Evolutionary conservation across 2,329 filamentous ascomycete species (phyloP).

Genomic region (Thielaviopsis populi): DNA sequence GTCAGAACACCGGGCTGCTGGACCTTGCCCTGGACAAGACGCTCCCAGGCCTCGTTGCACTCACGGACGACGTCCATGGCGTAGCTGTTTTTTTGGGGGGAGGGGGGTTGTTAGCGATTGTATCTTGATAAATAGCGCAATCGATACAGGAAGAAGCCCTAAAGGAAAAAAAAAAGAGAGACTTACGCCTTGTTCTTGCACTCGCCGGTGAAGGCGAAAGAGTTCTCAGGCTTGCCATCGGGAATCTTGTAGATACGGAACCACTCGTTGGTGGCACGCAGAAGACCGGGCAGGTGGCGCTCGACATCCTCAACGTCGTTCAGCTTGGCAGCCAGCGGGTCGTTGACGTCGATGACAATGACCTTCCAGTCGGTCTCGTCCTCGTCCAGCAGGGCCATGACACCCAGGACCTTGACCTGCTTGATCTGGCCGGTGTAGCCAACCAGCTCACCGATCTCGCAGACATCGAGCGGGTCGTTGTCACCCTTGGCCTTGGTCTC

Average conservation of each 20-base stretch:
- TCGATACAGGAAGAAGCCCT: slow-evolving; percentile 5
- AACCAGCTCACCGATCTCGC: slow-evolving; percentile 97
- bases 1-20: slow-evolving; percentile 61
- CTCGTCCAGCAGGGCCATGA: slow-evolving; percentile 98
- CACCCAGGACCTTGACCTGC: slow-evolving; percentile 98
- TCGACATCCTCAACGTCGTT: slow-evolving; percentile 99
- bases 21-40: slow-evolving; percentile 82
- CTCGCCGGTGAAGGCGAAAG: slow-evolving; percentile 99
- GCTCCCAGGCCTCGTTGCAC: slow-evolving; percentile 95
- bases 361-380: slow-evolving; percentile 99
- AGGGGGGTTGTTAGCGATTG: slow-evolving; percentile 26
- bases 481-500: slow-evolving; percentile 99
- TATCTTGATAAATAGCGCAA: neutral
- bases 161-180: slow-evolving; percentile 30
- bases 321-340: slow-evolving; percentile 88
- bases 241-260: slow-evolving; percentile 99
- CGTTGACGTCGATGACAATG: slow-evolving; percentile 97
- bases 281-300: slow-evolving; percentile 88
- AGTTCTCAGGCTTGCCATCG: slow-evolving; percentile 99
- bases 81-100: slow-evolving; percentile 40
- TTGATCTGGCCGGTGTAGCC: slow-evolving; percentile 93
- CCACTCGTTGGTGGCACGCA: slow-evolving; percentile 98
- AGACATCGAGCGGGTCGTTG: slow-evolving; percentile 98
- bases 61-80: slow-evolving; percentile 91
- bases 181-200: slow-evolving; percentile 89